Evolutionary conservation across 148 eudicot species (phyloP).

Genomic region (Chenopodium quinoa): DNA sequence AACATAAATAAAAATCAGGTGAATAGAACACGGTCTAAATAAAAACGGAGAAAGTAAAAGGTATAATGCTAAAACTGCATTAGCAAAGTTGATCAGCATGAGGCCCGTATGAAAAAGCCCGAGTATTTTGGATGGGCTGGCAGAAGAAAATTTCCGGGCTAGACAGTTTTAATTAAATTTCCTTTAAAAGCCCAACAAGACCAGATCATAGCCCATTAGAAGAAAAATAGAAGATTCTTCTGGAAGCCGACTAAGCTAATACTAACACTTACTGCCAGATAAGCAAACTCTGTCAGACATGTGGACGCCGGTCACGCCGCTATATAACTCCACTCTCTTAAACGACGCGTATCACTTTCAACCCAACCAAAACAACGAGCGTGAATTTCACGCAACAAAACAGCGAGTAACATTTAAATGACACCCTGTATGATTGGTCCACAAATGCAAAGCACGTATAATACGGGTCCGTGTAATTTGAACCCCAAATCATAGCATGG

Average conservation of each 20-base stretch:
- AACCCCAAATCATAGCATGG: constrained; percentile 2
- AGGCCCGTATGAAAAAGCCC: too few relatives aligned
- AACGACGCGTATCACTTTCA: background rate
- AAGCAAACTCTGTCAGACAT: constrained; percentile 25
- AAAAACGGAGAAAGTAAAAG: too few relatives aligned
- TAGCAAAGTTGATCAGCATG: too few relatives aligned
- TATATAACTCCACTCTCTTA: constrained; percentile 9
- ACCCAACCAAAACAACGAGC: background rate
- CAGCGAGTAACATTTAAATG: background rate
- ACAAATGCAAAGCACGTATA: constrained; percentile 17
- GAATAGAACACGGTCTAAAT: too few relatives aligned
- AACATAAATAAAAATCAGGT: too few relatives aligned
- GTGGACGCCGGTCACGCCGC: constrained; percentile 9
- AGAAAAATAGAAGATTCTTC: background rate
- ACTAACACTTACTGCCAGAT: constrained; percentile 12
- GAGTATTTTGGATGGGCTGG: too few relatives aligned
- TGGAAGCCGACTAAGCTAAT: constrained; percentile 11
- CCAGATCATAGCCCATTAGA: background rate
- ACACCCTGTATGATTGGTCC: constrained; percentile 4
- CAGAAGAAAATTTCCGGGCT: too few relatives aligned
- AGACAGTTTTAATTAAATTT: too few relatives aligned
- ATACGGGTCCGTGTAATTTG: constrained; percentile 18
- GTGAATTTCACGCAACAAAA: background rate
- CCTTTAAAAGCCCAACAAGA: too few relatives aligned
- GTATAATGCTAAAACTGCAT: too few relatives aligned